These are phyloP conservation scores for Diaporthe ampelina DNA, from an alignment of 2,329 filamentous ascomycete species.

Conservation along the genomic window DNA sequence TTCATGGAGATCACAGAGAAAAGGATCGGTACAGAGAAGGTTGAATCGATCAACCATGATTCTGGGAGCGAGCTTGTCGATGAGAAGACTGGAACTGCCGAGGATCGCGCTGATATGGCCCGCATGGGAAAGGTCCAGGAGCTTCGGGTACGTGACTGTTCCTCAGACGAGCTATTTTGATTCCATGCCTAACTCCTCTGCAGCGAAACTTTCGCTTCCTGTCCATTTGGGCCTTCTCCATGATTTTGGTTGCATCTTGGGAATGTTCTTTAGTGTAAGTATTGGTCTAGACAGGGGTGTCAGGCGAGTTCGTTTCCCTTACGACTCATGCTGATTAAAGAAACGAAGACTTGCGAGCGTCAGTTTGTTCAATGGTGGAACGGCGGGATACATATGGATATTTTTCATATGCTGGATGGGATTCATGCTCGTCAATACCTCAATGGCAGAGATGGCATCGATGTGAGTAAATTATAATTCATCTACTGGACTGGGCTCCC, in stretches of 20 bases:
- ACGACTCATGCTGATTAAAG: neutral
- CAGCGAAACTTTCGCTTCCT: conserved; percentile 64
- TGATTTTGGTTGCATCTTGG: conserved; percentile 68
- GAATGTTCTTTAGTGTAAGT: conserved; percentile 59
- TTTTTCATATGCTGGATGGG: conserved; percentile 63
- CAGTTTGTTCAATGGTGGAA: conserved; percentile 63
- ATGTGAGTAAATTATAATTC: conserved; percentile 48
- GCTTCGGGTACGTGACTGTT: conserved; percentile 52
- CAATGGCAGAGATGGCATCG: conserved; percentile 58
- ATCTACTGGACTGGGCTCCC: rapidly evolving
- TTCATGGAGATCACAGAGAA: neutral
- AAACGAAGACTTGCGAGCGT: conserved; percentile 44
- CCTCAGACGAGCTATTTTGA: neutral
- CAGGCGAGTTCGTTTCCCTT: neutral
- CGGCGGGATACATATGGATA: conserved; percentile 66
- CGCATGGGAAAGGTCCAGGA: conserved; percentile 65
- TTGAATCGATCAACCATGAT: neutral
- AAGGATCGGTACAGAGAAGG: neutral
- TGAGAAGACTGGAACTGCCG: conserved; percentile 31
- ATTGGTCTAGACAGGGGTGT: neutral
- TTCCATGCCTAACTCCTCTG: conserved; percentile 42
- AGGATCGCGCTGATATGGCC: conserved; percentile 59
- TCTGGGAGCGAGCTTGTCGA: neutral
- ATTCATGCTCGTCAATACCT: conserved; percentile 57
- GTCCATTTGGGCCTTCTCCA: conserved; percentile 66